Conservation (phyloP, 2,329 filamentous ascomycete genomes). For the Fusarium nelsonii region DNA sequence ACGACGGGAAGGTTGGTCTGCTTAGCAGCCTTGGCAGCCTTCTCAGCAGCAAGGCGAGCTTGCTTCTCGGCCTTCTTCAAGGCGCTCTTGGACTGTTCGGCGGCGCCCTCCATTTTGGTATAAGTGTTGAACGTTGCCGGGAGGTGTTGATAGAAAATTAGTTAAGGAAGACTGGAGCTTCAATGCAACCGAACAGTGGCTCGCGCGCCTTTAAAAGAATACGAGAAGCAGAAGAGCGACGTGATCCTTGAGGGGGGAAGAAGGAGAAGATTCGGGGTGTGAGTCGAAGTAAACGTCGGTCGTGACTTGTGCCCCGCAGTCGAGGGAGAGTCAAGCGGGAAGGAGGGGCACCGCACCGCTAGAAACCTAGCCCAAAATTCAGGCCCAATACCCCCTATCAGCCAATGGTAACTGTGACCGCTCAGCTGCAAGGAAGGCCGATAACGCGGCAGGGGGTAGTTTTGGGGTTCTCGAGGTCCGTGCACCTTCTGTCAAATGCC, state of each 20-base stretch:
- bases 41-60: slow-evolving; percentile 70
- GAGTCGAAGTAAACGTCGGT: slow-evolving; percentile 47
- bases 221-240: slow-evolving; percentile 29
- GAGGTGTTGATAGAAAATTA: slow-evolving; percentile 10
- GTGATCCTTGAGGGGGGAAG: slow-evolving; percentile 31
- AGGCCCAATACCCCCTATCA: slow-evolving; percentile 42
- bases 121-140: slow-evolving; percentile 22
- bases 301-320: slow-evolving; percentile 49
- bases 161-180: slow-evolving; percentile 7
- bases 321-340: slow-evolving; percentile 37
- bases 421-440: slow-evolving; percentile 30
- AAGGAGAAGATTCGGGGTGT: slow-evolving; percentile 40
- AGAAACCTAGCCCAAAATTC: slow-evolving; percentile 43
- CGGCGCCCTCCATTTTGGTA: slow-evolving; percentile 52
- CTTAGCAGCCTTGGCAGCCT: slow-evolving; percentile 72
- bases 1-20: slow-evolving; percentile 63
- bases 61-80: slow-evolving; percentile 75
- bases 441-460: slow-evolving; percentile 35
- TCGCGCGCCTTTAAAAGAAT: slow-evolving; percentile 34
- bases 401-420: slow-evolving; percentile 38
- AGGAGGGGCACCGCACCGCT: slow-evolving; percentile 47
- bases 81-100: slow-evolving; percentile 69
- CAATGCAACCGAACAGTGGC: slow-evolving; percentile 25
- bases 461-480: slow-evolving; percentile 40
- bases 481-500: slow-evolving; percentile 41